A percentile compares a stretch with the other conserved stretches of the same genome.
Evolutionary conservation across 768 basidiomycete genomes (phyloP).

Genomic region (Podaxis pistillaris): DNA sequence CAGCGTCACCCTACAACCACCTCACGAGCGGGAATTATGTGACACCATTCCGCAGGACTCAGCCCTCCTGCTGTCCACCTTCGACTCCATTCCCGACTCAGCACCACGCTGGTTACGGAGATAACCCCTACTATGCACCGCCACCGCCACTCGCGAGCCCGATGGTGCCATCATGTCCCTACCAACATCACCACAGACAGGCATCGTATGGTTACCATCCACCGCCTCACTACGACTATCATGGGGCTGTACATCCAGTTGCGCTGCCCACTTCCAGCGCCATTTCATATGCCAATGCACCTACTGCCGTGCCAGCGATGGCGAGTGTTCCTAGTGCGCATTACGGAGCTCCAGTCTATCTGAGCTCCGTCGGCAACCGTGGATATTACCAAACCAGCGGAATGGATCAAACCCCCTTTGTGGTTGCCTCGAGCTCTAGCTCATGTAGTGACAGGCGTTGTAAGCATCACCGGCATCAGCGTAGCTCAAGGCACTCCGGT

Average conservation of each 20-base stretch:
- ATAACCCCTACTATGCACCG: neutral
- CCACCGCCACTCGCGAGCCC: neutral
- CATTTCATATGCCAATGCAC: neutral
- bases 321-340: neutral
- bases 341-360: constrained; percentile 2
- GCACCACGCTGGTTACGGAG: neutral
- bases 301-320: neutral
- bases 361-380: neutral
- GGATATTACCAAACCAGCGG: neutral
- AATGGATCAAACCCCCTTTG: neutral
- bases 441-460: neutral
- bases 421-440: neutral
- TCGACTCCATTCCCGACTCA: neutral
- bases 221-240: neutral
- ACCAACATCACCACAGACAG: neutral
- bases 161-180: neutral
- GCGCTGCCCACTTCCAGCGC: neutral
- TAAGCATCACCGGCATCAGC: neutral
- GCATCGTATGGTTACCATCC: neutral
- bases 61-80: neutral
- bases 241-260: neutral
- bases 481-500: neutral
- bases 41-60: neutral
- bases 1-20: neutral
- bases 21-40: constrained; percentile 1